phyloP scores from a whole-genome alignment of 441 rosid species.

The Erodium trifolium region DNA sequence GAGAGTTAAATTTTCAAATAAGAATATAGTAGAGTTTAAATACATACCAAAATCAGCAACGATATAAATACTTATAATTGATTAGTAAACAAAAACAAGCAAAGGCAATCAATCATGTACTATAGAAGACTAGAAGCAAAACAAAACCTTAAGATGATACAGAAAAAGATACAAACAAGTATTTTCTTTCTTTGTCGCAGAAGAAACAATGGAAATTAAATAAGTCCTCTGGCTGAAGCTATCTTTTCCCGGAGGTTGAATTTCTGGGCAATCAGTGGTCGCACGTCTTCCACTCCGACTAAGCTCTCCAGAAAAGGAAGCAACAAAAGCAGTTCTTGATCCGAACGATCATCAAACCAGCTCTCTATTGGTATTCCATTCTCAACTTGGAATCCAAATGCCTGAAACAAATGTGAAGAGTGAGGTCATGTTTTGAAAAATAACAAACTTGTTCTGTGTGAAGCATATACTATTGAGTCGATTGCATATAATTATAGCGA shows the following conservation, averaged over 20 bases:
- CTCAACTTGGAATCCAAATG: constrained; percentile 96
- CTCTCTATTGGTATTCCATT: constrained; percentile 96
- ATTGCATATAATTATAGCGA: too few relatives aligned
- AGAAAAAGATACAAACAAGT: neutral
- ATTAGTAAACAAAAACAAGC: neutral
- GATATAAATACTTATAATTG: too few relatives aligned
- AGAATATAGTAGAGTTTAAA: too few relatives aligned
- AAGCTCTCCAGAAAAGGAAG: constrained; percentile 90
- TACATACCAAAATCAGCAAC: too few relatives aligned
- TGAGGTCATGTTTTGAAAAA: neutral
- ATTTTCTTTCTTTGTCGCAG: neutral
- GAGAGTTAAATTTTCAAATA: too few relatives aligned
- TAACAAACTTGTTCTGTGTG: neutral
- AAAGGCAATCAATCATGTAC: neutral
- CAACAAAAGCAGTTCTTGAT: constrained; percentile 66
- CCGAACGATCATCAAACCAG: constrained; percentile 81
- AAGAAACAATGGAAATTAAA: neutral
- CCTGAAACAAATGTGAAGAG: constrained; percentile 30
- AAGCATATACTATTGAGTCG: neutral
- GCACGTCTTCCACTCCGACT: constrained; percentile 75
- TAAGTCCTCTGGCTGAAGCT: constrained; percentile 43
- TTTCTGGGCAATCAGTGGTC: constrained; percentile 68
- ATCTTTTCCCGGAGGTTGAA: constrained; percentile 69
- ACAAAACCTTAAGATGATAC: neutral
- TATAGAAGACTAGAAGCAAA: neutral